Evolutionary conservation across 129 eudicot species (phyloP), one percentile per base, ranked within the genome.

Genomic region (Tagetes patula): DNA sequence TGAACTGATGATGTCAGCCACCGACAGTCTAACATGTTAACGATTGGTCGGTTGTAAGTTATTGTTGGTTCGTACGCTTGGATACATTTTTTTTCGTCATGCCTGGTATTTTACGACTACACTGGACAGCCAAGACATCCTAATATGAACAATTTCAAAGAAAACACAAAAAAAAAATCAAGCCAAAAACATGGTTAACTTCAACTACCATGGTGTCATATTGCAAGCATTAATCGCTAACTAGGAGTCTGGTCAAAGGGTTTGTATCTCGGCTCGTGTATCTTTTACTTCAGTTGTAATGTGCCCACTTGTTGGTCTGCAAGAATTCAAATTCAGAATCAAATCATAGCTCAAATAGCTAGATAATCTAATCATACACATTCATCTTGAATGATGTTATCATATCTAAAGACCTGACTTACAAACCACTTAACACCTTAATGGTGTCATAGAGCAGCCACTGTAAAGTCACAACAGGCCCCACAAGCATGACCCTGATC

Each of bases 301-400:
- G 47, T 80, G 82, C 66, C 89, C 89, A 72, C 94, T 85, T 27
- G 89, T 87, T 31, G 94, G 89, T 63, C 94, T 87, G 82, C 79
- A 80, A 80, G 31, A 72, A 42, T 71, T 55, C 30, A 81, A 52
- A 46, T 36, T 61, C 41, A 43, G 20, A 34, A 65, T 32, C 27
- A 31, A 58, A 70, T 79, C 27, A 20, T 67, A 65, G 48, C 11
- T 47, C 30, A 53, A 8, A 53, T 53, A 53, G 59, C n/a, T 53
- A n/a, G 2, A 53, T 53, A 53, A 4, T 14, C 9, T 53, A 14
- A 54, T 54, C 36, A 54, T 20, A 54, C 61, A 6, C 11, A 20
- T 54, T 54, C 61, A 54, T 27, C 33, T 20, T 20, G 33, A 54
- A 54, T 54, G 61, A 27, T 54, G 36, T 54, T 20, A 54, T 20